Conservation (phyloP, 73 alveolate genomes). For the Stentor coeruleus region DNA sequence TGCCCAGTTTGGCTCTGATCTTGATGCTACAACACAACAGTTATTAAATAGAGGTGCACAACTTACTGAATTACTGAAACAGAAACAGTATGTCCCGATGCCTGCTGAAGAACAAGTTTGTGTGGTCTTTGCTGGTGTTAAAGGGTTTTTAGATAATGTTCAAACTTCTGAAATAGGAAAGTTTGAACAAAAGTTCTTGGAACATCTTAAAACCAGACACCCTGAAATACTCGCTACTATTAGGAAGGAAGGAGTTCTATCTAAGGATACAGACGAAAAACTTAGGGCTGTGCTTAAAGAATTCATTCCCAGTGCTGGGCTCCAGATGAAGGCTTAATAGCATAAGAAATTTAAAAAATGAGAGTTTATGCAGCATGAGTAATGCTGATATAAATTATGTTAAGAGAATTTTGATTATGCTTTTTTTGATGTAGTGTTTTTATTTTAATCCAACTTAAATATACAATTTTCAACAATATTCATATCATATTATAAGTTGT, state of each 20-base stretch:
- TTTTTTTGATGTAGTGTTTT: too few relatives aligned
- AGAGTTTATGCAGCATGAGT: too few relatives aligned
- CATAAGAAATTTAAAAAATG: too few relatives aligned
- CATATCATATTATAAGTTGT: too few relatives aligned
- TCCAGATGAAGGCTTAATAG: constrained; percentile 38
- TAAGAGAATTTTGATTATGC: too few relatives aligned
- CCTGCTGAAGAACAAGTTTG: constrained; percentile 92
- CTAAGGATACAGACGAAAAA: constrained; percentile 55
- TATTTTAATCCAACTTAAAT: too few relatives aligned
- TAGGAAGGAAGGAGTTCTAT: constrained; percentile 39
- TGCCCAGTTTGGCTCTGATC: constrained; percentile 94
- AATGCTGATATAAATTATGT: too few relatives aligned
- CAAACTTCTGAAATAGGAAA: constrained; percentile 76
- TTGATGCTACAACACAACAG: constrained; percentile 96
- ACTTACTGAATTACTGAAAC: constrained; percentile 81
- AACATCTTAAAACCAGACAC: constrained; percentile 61
- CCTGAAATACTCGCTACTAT: constrained; percentile 69
- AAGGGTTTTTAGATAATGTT: constrained; percentile 90
- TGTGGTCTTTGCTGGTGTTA: constrained; percentile 93
- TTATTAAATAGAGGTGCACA: constrained; percentile 90
- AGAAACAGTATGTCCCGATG: constrained; percentile 85
- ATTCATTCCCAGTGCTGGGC: constrained; percentile 68
- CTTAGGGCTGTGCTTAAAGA: constrained; percentile 61
- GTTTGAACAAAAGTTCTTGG: constrained; percentile 73
- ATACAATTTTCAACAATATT: too few relatives aligned